A percentile compares a stretch with the other conserved stretches of the same genome.
Conservation (phyloP, 2,329 filamentous ascomycete species). For the Aspergillus hortae region DNA sequence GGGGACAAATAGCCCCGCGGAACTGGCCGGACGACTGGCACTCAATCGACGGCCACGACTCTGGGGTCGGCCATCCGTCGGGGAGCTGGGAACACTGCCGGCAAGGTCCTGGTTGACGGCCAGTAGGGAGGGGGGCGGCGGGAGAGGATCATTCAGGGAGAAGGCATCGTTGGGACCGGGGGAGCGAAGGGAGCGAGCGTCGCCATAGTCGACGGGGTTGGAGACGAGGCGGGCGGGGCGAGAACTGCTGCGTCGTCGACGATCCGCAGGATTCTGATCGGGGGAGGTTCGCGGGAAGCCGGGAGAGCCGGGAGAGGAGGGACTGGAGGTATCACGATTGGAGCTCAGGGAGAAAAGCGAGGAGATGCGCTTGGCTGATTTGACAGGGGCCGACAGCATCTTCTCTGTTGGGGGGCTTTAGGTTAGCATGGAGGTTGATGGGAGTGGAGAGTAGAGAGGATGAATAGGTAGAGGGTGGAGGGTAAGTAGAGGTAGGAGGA, state of each 20-base stretch:
- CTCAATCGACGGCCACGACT: constrained; percentile 37
- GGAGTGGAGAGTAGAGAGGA: not conserved
- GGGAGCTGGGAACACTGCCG: constrained; percentile 28
- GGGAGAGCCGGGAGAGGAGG: constrained; percentile 26
- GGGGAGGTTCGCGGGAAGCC: constrained; percentile 17
- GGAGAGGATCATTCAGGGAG: constrained; percentile 29
- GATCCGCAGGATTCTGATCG: constrained; percentile 21
- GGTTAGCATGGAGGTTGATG: constrained; percentile 3
- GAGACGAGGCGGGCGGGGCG: constrained; percentile 33
- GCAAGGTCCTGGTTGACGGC: constrained; percentile 36
- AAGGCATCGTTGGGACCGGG: constrained; percentile 24
- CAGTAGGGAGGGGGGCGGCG: constrained; percentile 40
- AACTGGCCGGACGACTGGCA: constrained; percentile 30
- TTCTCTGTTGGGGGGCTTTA: constrained; percentile 6
- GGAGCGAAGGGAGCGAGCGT: constrained; percentile 21
- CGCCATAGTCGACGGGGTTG: constrained; percentile 26
- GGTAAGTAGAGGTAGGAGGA: constrained; percentile 3
- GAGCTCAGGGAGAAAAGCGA: constrained; percentile 43
- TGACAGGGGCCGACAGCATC: constrained; percentile 41
- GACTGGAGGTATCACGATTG: constrained; percentile 30
- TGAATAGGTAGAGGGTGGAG: not conserved
- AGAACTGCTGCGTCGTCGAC: constrained; percentile 27
- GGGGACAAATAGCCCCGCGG: constrained; percentile 32
- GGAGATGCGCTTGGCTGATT: constrained; percentile 44
- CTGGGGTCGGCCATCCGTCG: constrained; percentile 30